Conservation (phyloP, 2,329 filamentous ascomycete species). For the Stemphylium lycopersici region DNA sequence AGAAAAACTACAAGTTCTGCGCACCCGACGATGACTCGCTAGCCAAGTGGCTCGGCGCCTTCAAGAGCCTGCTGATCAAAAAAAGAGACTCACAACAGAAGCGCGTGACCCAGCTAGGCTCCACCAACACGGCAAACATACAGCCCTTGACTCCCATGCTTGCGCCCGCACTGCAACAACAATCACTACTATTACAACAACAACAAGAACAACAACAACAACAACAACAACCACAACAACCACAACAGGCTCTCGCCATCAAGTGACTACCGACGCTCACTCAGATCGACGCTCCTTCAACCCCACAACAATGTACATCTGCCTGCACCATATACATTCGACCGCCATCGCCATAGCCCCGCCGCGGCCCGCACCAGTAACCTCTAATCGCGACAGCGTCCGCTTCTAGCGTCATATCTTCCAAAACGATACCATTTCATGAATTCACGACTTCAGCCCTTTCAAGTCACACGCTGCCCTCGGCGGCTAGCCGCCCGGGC, state of each 20-base stretch:
- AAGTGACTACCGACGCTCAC: conserved; percentile 2
- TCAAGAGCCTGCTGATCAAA: conserved; percentile 84
- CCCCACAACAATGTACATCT: conserved; percentile 13
- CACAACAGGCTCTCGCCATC: conserved; percentile 12
- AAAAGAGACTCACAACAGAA: conserved; percentile 60
- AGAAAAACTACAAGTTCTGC: conserved; percentile 65
- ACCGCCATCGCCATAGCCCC: neutral
- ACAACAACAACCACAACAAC: too few relatives aligned
- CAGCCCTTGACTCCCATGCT: conserved; percentile 18
- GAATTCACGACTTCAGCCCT: neutral
- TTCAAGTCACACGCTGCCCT: neutral
- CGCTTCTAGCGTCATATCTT: neutral
- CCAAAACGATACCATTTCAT: conserved; percentile 5
- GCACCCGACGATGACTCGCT: conserved; percentile 80
- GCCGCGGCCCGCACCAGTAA: neutral
- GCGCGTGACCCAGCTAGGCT: conserved; percentile 20
- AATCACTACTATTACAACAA: too few relatives aligned
- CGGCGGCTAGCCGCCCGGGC: conserved; percentile 1
- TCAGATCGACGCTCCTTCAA: neutral
- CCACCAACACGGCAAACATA: conserved; percentile 15
- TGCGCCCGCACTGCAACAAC: neutral
- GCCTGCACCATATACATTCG: conserved; percentile 4
- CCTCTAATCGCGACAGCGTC: conserved; percentile 8
- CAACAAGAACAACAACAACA: too few relatives aligned
- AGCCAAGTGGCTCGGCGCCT: conserved; percentile 82